A percentile compares a stretch with the other conserved stretches of the same genome.
phyloP scores from a whole-genome alignment of 208 protist genomes.

The Polymyxa betae region DNA sequence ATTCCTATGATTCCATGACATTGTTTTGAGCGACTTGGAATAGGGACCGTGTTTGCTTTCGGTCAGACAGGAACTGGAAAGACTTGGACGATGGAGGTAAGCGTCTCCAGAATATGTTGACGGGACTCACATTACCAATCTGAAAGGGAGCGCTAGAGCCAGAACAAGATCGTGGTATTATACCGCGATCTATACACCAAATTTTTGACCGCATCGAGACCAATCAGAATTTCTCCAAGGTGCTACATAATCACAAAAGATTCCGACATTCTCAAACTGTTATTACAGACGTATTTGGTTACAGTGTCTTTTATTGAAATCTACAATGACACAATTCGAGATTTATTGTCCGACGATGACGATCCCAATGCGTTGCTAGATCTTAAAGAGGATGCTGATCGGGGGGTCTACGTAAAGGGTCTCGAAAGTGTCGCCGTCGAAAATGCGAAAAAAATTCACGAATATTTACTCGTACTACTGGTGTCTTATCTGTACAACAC shows the following conservation, averaged over 20 bases:
- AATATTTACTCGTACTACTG: background rate
- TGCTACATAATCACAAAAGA: background rate
- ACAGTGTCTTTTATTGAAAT: constrained; percentile 55
- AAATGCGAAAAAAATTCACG: constrained; percentile 47
- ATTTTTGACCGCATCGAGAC: constrained; percentile 65
- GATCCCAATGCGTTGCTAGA: constrained; percentile 58
- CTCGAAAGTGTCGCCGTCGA: constrained; percentile 55
- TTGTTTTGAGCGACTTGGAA: constrained; percentile 72
- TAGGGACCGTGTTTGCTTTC: constrained; percentile 90
- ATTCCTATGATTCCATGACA: background rate
- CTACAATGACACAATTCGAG: constrained; percentile 53
- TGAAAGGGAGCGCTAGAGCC: constrained; percentile 28
- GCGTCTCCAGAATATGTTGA: background rate
- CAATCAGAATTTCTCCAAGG: constrained; percentile 36
- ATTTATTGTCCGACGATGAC: constrained; percentile 55
- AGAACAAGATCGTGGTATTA: constrained; percentile 60
- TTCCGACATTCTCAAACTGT: background rate
- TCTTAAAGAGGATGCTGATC: constrained; percentile 64
- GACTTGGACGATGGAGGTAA: constrained; percentile 87
- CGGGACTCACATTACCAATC: background rate
- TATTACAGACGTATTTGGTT: constrained; percentile 43
- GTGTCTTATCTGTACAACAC: background rate
- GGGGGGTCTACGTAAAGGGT: constrained; percentile 61
- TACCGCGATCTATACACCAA: constrained; percentile 66
- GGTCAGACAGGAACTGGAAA: constrained; percentile 91